Evolutionary conservation across 2,329 filamentous ascomycete genomes (phyloP).

Genomic region (Trichoderma hamatum): DNA sequence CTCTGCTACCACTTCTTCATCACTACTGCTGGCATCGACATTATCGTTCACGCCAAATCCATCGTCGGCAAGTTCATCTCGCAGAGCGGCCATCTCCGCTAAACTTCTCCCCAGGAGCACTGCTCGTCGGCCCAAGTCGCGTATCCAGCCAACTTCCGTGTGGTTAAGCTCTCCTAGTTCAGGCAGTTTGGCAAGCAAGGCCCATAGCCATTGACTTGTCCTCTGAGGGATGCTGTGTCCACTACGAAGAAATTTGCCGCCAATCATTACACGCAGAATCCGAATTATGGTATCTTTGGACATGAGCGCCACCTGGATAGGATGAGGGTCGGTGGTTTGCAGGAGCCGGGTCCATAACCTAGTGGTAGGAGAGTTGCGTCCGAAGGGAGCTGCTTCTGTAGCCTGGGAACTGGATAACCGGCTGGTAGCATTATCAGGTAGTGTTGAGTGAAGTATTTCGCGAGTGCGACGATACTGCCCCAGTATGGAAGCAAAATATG

Average conservation of each 20-base stretch:
- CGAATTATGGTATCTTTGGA: constrained; percentile 67
- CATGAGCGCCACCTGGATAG: constrained; percentile 65
- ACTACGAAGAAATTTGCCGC: constrained; percentile 64
- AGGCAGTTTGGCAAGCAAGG: constrained; percentile 73
- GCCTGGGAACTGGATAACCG: constrained; percentile 58
- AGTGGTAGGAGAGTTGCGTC: constrained; percentile 53
- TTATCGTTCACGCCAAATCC: constrained; percentile 49
- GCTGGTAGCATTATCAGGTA: constrained; percentile 56
- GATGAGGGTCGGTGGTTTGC: constrained; percentile 57
- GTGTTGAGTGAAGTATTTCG: constrained; percentile 57
- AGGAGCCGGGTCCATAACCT: constrained; percentile 57
- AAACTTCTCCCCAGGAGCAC: constrained; percentile 61
- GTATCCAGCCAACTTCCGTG: constrained; percentile 72
- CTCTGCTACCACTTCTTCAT: constrained; percentile 43
- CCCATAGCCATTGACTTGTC: constrained; percentile 84
- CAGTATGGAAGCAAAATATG: constrained; percentile 69
- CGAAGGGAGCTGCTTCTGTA: constrained; percentile 58
- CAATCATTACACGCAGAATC: constrained; percentile 67
- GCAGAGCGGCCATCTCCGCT: constrained; percentile 54
- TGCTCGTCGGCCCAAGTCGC: constrained; percentile 79
- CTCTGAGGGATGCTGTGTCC: constrained; percentile 63
- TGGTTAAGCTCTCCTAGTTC: constrained; percentile 75
- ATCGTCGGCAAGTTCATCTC: constrained; percentile 47
- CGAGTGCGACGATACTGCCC: constrained; percentile 69
- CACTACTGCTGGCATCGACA: constrained; percentile 50